These are phyloP conservation scores for Mallotus japonicus DNA, from an alignment of 441 rosid species.

Conservation along the genomic window DNA sequence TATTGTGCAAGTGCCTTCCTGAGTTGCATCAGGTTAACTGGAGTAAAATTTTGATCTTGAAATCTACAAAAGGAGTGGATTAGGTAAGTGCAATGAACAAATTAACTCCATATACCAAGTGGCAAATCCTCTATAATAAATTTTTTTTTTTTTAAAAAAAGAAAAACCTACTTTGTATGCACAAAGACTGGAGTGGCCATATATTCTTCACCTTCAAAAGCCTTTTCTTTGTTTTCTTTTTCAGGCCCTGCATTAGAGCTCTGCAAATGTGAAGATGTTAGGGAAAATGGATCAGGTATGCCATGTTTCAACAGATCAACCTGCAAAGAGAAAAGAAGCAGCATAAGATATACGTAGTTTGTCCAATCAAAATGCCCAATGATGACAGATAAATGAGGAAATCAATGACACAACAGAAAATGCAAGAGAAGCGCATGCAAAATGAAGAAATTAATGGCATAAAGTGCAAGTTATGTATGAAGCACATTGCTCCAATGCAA, in stretches of 20 bases:
- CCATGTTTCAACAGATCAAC: constrained; percentile 82
- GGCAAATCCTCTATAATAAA: neutral
- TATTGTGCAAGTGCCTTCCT: constrained; percentile 47
- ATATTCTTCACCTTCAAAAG: constrained; percentile 51
- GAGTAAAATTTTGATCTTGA: constrained; percentile 53
- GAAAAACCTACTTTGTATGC: constrained; percentile 62
- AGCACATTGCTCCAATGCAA: neutral
- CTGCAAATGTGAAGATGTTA: constrained; percentile 39
- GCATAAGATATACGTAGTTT: neutral
- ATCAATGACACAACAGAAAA: neutral
- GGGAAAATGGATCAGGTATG: constrained; percentile 76
- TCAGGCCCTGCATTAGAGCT: constrained; percentile 47
- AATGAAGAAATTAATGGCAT: neutral
- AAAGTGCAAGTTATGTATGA: neutral
- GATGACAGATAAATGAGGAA: neutral
- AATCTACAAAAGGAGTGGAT: constrained; percentile 39
- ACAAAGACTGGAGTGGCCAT: constrained; percentile 76
- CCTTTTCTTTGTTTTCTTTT: constrained; percentile 50
- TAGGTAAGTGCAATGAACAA: neutral
- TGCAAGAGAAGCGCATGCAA: neutral
- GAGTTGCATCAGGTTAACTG: constrained; percentile 33
- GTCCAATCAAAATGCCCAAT: constrained; percentile 5
- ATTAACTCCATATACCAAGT: neutral
- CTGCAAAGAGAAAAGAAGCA: constrained; percentile 34
- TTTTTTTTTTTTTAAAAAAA: neutral